These are phyloP conservation scores for Acacia melanoxylon DNA, from an alignment of 306 rosid genomes.

Conservation along the genomic window DNA sequence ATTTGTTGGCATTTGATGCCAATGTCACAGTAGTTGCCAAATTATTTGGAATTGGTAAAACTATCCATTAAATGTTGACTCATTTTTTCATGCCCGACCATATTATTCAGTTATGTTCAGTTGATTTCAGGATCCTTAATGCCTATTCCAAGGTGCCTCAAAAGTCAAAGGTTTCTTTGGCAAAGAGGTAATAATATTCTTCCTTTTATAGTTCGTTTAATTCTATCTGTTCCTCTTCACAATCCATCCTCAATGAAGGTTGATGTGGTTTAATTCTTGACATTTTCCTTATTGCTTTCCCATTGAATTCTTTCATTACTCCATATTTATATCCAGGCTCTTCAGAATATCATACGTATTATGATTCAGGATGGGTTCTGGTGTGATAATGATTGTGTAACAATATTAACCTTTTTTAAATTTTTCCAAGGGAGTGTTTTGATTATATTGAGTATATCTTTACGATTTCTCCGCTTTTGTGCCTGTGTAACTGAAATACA, in stretches of 20 bases:
- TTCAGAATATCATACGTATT: not conserved
- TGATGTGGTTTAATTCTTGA: not conserved
- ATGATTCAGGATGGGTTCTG: not conserved
- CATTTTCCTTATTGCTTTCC: not conserved
- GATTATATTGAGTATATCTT: no score
- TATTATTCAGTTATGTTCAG: not conserved
- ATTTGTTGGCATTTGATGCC: not conserved
- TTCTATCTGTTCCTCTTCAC: not conserved
- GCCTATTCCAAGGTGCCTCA: constrained; percentile 41
- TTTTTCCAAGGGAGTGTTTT: not conserved
- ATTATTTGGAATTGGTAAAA: not conserved
- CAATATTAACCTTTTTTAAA: not conserved
- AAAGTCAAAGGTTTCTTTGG: constrained; percentile 34
- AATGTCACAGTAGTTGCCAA: not conserved
- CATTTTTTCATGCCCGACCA: not conserved
- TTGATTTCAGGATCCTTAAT: constrained; percentile 30
- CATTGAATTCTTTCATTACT: not conserved
- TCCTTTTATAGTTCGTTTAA: not conserved
- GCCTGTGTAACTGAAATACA: not conserved
- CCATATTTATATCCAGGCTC: not conserved
- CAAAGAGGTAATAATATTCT: constrained; percentile 26
- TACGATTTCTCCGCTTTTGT: not conserved
- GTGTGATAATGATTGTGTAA: not conserved
- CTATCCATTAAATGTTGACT: not conserved
- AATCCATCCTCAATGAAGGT: not conserved